These are phyloP conservation scores for Theobroma cacao DNA, from an alignment of 345 rosid genomes.

Conservation along the genomic window DNA sequence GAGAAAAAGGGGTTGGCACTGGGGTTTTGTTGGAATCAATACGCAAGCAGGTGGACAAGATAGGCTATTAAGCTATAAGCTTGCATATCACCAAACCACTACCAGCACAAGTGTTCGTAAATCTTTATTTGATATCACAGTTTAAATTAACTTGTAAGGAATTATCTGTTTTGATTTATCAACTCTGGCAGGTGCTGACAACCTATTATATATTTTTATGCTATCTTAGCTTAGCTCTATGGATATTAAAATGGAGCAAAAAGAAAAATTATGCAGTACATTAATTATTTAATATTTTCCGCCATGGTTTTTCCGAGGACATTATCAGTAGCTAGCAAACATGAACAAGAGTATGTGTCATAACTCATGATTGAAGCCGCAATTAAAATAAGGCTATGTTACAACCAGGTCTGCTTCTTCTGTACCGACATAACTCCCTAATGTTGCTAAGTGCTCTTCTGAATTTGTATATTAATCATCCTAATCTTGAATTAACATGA, in stretches of 20 bases:
- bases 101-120: no score
- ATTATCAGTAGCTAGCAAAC: neutral
- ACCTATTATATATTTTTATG: neutral
- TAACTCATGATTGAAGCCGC: neutral
- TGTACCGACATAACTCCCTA: neutral
- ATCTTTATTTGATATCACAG: no score
- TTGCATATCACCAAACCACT: no score
- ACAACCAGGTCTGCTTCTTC: neutral
- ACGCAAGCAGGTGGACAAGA: no score
- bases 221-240: neutral
- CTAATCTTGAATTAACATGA: neutral
- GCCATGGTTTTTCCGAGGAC: neutral
- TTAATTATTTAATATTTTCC: neutral
- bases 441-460: neutral
- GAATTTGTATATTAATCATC: neutral
- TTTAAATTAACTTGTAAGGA: no score
- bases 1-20: neutral
- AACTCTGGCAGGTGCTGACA: neutral
- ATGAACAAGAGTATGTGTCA: slow-evolving; percentile 2
- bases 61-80: no score
- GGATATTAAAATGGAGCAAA: neutral
- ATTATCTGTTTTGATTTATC: no score
- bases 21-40: neutral
- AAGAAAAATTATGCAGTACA: neutral
- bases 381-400: neutral